Evolutionary conservation across 441 rosid species (phyloP).

Genomic region (Theobroma grandiflorum): DNA sequence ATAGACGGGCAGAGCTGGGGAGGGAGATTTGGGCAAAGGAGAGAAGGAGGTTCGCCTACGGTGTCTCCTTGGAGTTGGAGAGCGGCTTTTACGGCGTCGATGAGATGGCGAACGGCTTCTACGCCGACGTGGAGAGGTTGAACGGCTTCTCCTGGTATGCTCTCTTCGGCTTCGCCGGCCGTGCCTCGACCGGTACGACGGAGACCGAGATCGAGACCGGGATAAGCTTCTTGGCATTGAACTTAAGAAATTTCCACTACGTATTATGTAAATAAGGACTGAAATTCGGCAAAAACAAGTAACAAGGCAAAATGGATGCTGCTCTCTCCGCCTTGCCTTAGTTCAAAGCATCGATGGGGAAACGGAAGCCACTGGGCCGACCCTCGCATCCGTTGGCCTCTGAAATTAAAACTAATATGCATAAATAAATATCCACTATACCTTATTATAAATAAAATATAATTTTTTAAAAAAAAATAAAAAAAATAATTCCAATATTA

Average conservation of each 20-base stretch:
- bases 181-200: constrained; percentile 54
- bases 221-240: constrained; percentile 53
- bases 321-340: too few relatives aligned
- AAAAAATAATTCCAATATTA: too few relatives aligned
- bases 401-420: too few relatives aligned
- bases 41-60: constrained; percentile 48
- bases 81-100: constrained; percentile 53
- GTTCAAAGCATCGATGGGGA: too few relatives aligned
- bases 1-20: constrained; percentile 9
- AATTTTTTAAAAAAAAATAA: too few relatives aligned
- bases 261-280: not conserved
- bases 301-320: too few relatives aligned
- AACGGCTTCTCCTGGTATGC: constrained; percentile 54
- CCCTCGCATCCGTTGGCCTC: too few relatives aligned
- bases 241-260: not conserved
- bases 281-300: too few relatives aligned
- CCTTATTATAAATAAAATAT: too few relatives aligned
- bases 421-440: too few relatives aligned
- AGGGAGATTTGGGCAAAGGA: constrained; percentile 42
- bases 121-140: constrained; percentile 52
- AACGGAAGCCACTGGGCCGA: too few relatives aligned
- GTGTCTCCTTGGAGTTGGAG: constrained; percentile 50
- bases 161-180: constrained; percentile 46
- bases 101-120: constrained; percentile 48
- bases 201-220: constrained; percentile 41